These are phyloP conservation scores for Platismatia glauca DNA, from an alignment of 495 filamentous ascomycete genomes.

Conservation along the genomic window DNA sequence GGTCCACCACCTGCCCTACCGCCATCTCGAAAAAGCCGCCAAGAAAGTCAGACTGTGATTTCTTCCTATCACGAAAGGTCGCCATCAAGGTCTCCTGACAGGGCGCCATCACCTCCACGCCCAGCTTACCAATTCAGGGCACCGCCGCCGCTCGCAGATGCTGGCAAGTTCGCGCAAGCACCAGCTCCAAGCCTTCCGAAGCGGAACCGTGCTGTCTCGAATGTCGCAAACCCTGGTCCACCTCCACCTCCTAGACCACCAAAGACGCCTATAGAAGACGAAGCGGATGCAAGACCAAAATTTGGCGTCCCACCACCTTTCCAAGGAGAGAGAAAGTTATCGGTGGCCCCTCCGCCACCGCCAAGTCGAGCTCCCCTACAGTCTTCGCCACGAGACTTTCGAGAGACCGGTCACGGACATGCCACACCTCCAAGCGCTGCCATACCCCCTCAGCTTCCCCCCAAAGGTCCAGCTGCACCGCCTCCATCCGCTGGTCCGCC, in stretches of 20 bases:
- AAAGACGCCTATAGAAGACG: slow-evolving; percentile 73
- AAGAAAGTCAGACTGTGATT: slow-evolving; percentile 37
- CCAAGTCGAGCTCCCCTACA: slow-evolving; percentile 62
- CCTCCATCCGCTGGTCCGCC: slow-evolving; percentile 41
- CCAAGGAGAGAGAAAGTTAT: slow-evolving; percentile 53
- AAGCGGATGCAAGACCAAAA: slow-evolving; percentile 38
- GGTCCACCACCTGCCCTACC: slow-evolving; percentile 80
- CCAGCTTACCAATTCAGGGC: slow-evolving; percentile 53
- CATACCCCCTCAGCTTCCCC: slow-evolving; percentile 57
- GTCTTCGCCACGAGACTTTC: slow-evolving; percentile 56
- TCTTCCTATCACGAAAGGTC: slow-evolving; percentile 48
- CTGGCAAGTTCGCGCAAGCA: slow-evolving; percentile 65
- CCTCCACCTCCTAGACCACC: slow-evolving; percentile 81
- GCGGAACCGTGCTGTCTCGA: slow-evolving; percentile 50
- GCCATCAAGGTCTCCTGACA: slow-evolving; percentile 31
- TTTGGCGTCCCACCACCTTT: slow-evolving; percentile 83
- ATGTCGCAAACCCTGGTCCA: slow-evolving; percentile 55
- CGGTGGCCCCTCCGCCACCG: slow-evolving; percentile 59
- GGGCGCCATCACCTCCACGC: slow-evolving; percentile 40
- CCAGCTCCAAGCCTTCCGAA: slow-evolving; percentile 43
- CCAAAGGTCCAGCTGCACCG: slow-evolving; percentile 50
- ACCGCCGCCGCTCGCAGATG: slow-evolving; percentile 77
- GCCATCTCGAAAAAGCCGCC: slow-evolving; percentile 56
- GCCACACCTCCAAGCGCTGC: slow-evolving; percentile 35
- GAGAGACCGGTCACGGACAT: slow-evolving; percentile 37